Evolutionary conservation across 1,284 basidiomycete species (phyloP).

Genomic region (Boletus holoroseus): DNA sequence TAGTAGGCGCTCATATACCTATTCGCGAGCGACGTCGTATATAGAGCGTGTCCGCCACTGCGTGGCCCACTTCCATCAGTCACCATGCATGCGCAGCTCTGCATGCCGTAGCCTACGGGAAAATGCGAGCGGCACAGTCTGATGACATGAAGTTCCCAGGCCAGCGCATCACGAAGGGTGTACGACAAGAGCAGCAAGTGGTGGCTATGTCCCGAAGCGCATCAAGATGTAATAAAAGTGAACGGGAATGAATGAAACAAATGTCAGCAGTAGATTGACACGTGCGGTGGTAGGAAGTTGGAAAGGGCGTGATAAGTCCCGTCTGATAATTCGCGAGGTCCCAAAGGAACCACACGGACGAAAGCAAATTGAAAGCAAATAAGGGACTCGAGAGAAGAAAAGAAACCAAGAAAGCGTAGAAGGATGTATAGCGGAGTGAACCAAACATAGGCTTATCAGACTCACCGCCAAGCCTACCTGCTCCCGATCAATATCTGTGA

Average conservation of each 20-base stretch:
- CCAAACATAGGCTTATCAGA: constrained; percentile 13
- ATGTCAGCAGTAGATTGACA: constrained; percentile 6
- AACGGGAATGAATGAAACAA: constrained; percentile 7
- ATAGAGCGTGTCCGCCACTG: constrained; percentile 22
- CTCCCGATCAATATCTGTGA: constrained; percentile 42
- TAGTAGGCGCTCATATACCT: constrained; percentile 10
- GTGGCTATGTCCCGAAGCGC: constrained; percentile 9
- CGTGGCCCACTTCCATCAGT: constrained; percentile 28
- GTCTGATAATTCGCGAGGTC: constrained; percentile 8
- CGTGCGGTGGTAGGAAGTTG: constrained; percentile 2
- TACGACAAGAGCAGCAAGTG: constrained; percentile 5
- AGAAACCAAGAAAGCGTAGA: not conserved
- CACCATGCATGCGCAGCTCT: constrained; percentile 25
- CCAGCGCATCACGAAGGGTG: constrained; percentile 10
- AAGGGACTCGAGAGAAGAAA: not conserved
- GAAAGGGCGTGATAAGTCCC: constrained; percentile 5
- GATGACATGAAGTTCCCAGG: constrained; percentile 15
- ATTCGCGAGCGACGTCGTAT: constrained; percentile 13
- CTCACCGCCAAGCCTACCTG: constrained; percentile 28
- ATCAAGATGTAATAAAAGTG: constrained; percentile 14
- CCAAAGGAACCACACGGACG: constrained; percentile 8
- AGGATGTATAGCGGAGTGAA: not conserved
- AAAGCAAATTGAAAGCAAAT: constrained; percentile 12
- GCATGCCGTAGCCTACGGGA: constrained; percentile 28
- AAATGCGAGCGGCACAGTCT: constrained; percentile 19